phyloP scores from a whole-genome alignment of 108 stramenopile species.

The Cyclotella kingstonii region DNA sequence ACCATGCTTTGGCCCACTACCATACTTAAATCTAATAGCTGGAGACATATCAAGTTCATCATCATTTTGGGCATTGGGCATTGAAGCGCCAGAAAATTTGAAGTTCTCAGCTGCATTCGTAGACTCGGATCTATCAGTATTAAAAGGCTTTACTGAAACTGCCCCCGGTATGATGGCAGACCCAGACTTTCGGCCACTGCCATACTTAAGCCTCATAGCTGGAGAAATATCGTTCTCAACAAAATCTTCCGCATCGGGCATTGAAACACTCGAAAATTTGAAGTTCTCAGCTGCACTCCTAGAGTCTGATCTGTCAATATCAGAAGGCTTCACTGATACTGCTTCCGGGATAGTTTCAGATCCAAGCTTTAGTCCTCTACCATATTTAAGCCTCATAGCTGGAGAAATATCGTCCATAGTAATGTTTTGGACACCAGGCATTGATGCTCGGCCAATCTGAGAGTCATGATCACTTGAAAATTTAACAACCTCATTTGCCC shows the following conservation, averaged over 20 bases:
- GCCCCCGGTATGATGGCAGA: not conserved
- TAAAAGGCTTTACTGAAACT: not conserved
- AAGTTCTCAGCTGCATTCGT: not conserved
- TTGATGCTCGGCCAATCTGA: no score
- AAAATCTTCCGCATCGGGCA: no score
- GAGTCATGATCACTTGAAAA: no score
- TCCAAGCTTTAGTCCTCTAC: not conserved
- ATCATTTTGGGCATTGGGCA: not conserved
- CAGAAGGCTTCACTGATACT: not conserved
- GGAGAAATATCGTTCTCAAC: no score
- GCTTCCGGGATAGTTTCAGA: not conserved
- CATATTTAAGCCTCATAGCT: conserved; percentile 11
- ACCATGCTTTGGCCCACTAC: not conserved
- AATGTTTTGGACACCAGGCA: not conserved
- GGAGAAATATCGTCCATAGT: not conserved
- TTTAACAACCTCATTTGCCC: conserved; percentile 1
- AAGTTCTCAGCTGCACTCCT: conserved; percentile 1
- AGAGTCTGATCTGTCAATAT: not conserved
- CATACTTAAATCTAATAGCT: conserved; percentile 11
- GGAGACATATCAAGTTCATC: not conserved
- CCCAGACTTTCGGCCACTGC: not conserved
- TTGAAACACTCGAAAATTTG: not conserved
- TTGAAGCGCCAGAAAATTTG: not conserved
- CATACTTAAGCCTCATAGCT: no score
- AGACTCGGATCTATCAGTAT: no score